These are phyloP conservation scores for Saturnispora besseyi DNA, from an alignment of 805 yeast species.

Conservation along the genomic window DNA sequence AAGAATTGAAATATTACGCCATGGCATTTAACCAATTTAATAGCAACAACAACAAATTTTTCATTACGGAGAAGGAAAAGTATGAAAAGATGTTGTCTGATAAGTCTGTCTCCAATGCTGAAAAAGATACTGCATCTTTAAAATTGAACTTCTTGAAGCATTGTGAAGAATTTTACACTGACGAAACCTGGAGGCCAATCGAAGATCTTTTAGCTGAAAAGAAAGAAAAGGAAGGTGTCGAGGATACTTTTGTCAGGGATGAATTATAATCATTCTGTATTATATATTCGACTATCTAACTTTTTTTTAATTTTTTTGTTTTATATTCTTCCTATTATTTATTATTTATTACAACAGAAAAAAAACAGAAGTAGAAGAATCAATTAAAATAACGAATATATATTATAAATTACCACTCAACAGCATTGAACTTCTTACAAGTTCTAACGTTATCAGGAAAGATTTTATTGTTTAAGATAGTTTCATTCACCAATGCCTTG, in stretches of 20 bases:
- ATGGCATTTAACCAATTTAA: constrained; percentile 34
- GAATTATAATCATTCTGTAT: constrained; percentile 9
- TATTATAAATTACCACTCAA: constrained; percentile 37
- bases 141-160: constrained; percentile 36
- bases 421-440: constrained; percentile 42
- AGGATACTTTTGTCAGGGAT: constrained; percentile 7
- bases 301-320: neutral
- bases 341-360: neutral
- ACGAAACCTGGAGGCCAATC: constrained; percentile 13
- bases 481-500: constrained; percentile 64
- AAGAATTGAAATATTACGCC: constrained; percentile 38
- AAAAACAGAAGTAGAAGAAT: neutral
- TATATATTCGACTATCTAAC: neutral
- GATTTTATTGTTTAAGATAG: constrained; percentile 59
- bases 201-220: constrained; percentile 14
- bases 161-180: constrained; percentile 12
- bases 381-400: neutral
- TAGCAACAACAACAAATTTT: constrained; percentile 36
- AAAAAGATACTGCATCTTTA: constrained; percentile 42
- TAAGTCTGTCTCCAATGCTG: constrained; percentile 30
- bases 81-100: constrained; percentile 34
- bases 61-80: constrained; percentile 38
- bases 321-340: neutral
- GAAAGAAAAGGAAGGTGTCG: neutral
- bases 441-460: constrained; percentile 63